Evolutionary conservation across 192 early-diverging fungal species (phyloP), one percentile per base, ranked within the genome.

Genomic region (Kappamyces sp.): DNA sequence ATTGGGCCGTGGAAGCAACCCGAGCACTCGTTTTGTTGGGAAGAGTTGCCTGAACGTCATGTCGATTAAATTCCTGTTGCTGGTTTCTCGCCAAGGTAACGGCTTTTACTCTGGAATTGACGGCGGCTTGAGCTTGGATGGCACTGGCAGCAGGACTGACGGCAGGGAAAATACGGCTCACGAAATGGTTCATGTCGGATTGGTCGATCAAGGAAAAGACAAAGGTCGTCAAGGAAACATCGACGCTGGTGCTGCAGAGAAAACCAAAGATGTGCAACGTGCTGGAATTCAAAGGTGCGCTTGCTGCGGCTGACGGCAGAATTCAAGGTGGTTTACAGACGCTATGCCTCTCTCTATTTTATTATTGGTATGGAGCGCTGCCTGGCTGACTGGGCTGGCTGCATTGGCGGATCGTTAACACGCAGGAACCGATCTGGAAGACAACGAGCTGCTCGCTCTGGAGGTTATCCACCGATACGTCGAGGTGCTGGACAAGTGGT

Each of bases 381-480:
- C 67, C 45, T 74, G 74, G 22, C 0, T 22, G 22, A 22, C 22
- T 22, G 22, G 22, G 22, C 22, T 22, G 22, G 22, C 22, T 22
- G 22, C 14, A 35, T 55, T 55, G 38, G 32, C 38, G 12, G 12
- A 45, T 22, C 22, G 22, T 22, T 22, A 22, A 22, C 22, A 22
- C 22, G 87, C 86, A n/a, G 96, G 93, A n/a, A 88, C 91, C 37
- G 93, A 89, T 37, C 59, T 83, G 14, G 80, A 89, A 45, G 94
- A 99, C 68, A 99, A 99, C 69, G 94, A 99, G 64, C 80, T 99
- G 4, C 63, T 99, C 33, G 86, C 85, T 12, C 74, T 99, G 22
- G 94, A 99, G 64, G 82, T 99, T 49, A 96, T 99, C 57, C 96
- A 99, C 49, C 88, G 96, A 45, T 99, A 94, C 68, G 94, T 99